Percentiles rank a stretch among this genome's conserved stretches.
These are phyloP conservation scores for Pseudocercospora cruenta DNA, from an alignment of 2,329 filamentous ascomycete genomes.

Conservation along the genomic window DNA sequence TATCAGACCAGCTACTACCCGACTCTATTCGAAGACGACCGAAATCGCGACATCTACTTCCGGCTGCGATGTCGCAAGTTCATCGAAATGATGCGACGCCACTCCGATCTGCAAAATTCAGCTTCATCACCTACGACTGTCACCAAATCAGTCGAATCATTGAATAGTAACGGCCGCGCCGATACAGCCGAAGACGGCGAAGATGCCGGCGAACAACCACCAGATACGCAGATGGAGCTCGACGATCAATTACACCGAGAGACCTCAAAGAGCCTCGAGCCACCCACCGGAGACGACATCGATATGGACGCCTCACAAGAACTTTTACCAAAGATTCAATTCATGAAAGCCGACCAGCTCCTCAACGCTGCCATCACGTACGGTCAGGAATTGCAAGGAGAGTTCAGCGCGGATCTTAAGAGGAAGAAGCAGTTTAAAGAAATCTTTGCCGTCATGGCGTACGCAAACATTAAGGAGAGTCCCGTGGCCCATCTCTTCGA, in stretches of 20 bases:
- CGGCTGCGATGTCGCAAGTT: constrained; percentile 87
- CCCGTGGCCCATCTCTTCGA: constrained; percentile 80
- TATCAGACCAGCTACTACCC: constrained; percentile 79
- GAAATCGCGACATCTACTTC: constrained; percentile 83
- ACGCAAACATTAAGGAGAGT: constrained; percentile 76
- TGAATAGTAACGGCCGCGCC: constrained; percentile 35
- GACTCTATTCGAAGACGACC: constrained; percentile 68
- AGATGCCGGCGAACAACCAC: constrained; percentile 48
- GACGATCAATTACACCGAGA: constrained; percentile 53
- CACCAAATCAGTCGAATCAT: constrained; percentile 33
- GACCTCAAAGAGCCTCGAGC: constrained; percentile 24
- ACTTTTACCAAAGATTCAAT: constrained; percentile 32
- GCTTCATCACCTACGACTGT: constrained; percentile 36
- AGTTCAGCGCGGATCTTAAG: constrained; percentile 76
- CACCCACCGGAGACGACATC: constrained; percentile 35
- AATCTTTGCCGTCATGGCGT: constrained; percentile 87
- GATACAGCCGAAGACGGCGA: constrained; percentile 41
- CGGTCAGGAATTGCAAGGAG: constrained; percentile 74
- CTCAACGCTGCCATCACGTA: constrained; percentile 75
- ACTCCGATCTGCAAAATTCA: constrained; percentile 64
- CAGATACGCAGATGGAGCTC: constrained; percentile 58
- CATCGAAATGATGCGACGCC: constrained; percentile 86
- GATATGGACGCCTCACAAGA: constrained; percentile 39
- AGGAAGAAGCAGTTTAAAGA: constrained; percentile 75
- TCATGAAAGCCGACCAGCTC: constrained; percentile 52